These are phyloP conservation scores for Forsythia suspensa DNA, from an alignment of 257 asterid genomes.

Conservation along the genomic window DNA sequence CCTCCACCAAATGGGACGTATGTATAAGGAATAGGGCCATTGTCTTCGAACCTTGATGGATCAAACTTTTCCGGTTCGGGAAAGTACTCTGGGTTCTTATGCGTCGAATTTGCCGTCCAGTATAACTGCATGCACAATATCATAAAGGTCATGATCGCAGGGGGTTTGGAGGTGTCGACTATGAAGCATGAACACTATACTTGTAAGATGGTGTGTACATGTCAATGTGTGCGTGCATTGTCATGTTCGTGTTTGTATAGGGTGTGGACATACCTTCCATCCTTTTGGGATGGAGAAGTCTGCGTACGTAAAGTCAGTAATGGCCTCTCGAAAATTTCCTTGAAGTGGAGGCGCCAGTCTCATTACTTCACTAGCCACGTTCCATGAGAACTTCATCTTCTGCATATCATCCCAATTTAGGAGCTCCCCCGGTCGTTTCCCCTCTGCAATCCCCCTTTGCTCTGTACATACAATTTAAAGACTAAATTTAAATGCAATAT, in stretches of 20 bases:
- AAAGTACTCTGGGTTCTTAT: conserved; percentile 34
- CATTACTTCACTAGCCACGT: conserved; percentile 25
- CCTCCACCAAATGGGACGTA: conserved; percentile 40
- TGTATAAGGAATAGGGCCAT: conserved; percentile 23
- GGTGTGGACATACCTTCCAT: conserved; percentile 26
- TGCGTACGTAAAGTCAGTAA: conserved; percentile 24
- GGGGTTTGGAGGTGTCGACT: not conserved
- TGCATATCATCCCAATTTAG: conserved; percentile 39
- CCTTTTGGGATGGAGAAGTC: conserved; percentile 36
- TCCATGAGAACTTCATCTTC: conserved; percentile 41
- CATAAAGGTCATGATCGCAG: not conserved
- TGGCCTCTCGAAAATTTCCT: conserved; percentile 32
- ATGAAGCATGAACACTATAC: not conserved
- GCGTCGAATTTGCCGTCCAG: conserved; percentile 35
- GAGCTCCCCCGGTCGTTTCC: conserved; percentile 24
- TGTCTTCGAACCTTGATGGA: conserved; percentile 36
- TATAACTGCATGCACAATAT: conserved; percentile 21
- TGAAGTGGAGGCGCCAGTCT: conserved; percentile 30
- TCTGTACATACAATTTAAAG: conserved; percentile 12
- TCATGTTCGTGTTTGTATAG: too few species aligned
- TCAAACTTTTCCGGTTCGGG: conserved; percentile 34
- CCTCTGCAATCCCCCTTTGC: conserved; percentile 28
- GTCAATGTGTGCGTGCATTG: too few species aligned
- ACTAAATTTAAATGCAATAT: not conserved
- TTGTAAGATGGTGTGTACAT: too few species aligned